Base-by-base conservation (phyloP, 345 rosid genomes). In the Rhizophora mangle region DNA sequence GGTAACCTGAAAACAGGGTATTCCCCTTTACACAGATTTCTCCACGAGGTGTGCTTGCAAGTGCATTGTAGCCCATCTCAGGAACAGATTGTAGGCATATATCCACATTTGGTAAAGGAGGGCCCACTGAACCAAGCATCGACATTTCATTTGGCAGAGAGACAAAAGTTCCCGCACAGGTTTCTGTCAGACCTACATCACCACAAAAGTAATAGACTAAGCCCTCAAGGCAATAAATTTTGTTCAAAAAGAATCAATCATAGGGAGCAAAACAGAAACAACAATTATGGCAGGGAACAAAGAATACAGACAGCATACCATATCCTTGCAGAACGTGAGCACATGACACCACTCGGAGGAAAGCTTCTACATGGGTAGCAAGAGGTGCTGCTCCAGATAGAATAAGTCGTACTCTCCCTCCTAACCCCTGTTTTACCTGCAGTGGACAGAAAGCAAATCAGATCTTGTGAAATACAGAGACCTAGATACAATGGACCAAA, bases 301-400 rank as follows among this genome's bases (percentile, higher is more conserved):
- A 67, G 10, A 60, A 61, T 51, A 56, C 47, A 54, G 76, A 75
- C 18, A 52, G 63, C 60, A 54, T 84, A 94, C 99, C 99, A 71
- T 96, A 96, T 92, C 99, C 99, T 84, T 96, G 99, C 26, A 92
- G 85, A 77, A 96, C 96, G 79, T 92, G 96, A 67, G 94, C 87
- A 82, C 98, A 96, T 39, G 99, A 85, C 13, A 96, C 99, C 77
- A 92, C 99, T 72, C 97, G 85, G 36, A 96, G 81, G 88, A 83
- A 96, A 63, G 88, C 70, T 86, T 92, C 99, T 22, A 92, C 91
- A 18, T 92, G 99, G 65, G 81, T 60, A 74, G 97, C 80, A 61
- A 95, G 90, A 67, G 99, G 99, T 69, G 99, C 97, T 62, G 91
- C 99, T 75, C 99, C 96, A 29, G 99, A 95, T 39, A 95, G 83